Percentiles rank a stretch among this genome's conserved stretches.
Conservation (phyloP, 371 early-diverging fungal species). For the Mucor saturninus region DNA sequence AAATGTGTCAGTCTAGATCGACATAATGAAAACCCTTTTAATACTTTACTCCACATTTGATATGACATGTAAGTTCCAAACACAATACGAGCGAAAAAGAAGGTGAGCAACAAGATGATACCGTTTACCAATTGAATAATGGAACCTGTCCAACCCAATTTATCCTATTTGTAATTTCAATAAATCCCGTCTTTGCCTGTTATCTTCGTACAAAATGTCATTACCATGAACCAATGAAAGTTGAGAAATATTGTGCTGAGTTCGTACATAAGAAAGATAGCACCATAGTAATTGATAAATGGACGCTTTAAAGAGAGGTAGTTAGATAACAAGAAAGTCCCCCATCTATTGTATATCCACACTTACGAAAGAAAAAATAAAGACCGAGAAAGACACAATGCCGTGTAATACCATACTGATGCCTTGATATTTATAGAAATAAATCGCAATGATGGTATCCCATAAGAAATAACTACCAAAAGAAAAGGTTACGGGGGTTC, state of each 20-base stretch:
- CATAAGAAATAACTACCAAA: conserved; percentile 84
- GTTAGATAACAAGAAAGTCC: background rate
- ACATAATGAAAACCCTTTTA: background rate
- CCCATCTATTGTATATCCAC: background rate
- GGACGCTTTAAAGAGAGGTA: conserved; percentile 59
- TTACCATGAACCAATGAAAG: conserved; percentile 88
- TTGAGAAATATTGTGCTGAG: conserved; percentile 91
- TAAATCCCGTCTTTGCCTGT: background rate
- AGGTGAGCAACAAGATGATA: conserved; percentile 68
- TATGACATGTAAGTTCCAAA: conserved; percentile 81
- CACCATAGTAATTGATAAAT: conserved; percentile 86
- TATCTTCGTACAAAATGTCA: background rate
- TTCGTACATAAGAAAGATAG: conserved; percentile 90
- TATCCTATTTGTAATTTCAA: conserved; percentile 56
- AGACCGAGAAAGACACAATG: conserved; percentile 77
- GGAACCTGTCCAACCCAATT: conserved; percentile 78
- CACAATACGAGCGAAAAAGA: conserved; percentile 79
- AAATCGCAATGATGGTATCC: conserved; percentile 80
- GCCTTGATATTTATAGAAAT: conserved; percentile 72
- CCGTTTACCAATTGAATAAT: conserved; percentile 84
- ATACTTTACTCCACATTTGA: conserved; percentile 60
- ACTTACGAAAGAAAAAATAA: conserved; percentile 75
- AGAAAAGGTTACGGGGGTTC: conserved; percentile 3
- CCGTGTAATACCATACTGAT: conserved; percentile 88
- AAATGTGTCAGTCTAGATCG: background rate